These are phyloP conservation scores for Metarhizium anisopliae DNA, from an alignment of 2,329 filamentous ascomycete genomes.

Conservation along the genomic window DNA sequence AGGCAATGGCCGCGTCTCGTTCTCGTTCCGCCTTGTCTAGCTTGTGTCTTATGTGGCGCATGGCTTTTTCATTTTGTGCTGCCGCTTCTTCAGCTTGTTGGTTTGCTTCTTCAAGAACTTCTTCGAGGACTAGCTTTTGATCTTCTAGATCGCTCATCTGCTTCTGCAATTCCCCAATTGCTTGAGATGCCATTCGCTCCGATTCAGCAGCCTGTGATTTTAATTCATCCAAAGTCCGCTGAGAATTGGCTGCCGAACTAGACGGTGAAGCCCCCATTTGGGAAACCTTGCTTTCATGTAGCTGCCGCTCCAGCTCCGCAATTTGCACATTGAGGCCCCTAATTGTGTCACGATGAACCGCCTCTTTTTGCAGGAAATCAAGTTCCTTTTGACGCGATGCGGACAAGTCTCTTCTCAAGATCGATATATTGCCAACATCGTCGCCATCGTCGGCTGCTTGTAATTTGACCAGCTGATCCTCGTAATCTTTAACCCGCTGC, in stretches of 20 bases:
- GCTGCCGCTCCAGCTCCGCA: constrained; percentile 55
- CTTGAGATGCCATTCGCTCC: constrained; percentile 34
- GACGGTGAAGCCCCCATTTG: constrained; percentile 35
- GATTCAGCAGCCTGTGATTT: constrained; percentile 40
- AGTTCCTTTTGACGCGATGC: constrained; percentile 58
- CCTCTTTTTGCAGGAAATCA: constrained; percentile 56
- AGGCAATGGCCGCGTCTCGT: constrained; percentile 25
- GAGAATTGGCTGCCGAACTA: constrained; percentile 40
- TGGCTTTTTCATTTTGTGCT: constrained; percentile 31
- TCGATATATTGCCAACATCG: constrained; percentile 45
- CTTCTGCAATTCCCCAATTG: constrained; percentile 38
- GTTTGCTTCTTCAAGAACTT: constrained; percentile 47
- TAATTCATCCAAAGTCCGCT: constrained; percentile 49
- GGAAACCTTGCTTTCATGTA: constrained; percentile 54
- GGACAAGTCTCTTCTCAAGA: constrained; percentile 54
- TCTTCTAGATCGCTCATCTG: constrained; percentile 51
- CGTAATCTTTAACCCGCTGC: constrained; percentile 46
- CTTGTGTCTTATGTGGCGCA: constrained; percentile 37
- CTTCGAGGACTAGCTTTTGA: constrained; percentile 48
- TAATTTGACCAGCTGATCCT: constrained; percentile 30
- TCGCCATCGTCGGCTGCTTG: constrained; percentile 27
- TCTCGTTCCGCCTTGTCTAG: constrained; percentile 43
- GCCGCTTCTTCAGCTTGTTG: constrained; percentile 39
- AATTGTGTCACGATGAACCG: constrained; percentile 51
- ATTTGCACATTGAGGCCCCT: constrained; percentile 57